Evolutionary conservation across 148 eudicot genomes (phyloP).

Genomic region (Beta vulgaris): DNA sequence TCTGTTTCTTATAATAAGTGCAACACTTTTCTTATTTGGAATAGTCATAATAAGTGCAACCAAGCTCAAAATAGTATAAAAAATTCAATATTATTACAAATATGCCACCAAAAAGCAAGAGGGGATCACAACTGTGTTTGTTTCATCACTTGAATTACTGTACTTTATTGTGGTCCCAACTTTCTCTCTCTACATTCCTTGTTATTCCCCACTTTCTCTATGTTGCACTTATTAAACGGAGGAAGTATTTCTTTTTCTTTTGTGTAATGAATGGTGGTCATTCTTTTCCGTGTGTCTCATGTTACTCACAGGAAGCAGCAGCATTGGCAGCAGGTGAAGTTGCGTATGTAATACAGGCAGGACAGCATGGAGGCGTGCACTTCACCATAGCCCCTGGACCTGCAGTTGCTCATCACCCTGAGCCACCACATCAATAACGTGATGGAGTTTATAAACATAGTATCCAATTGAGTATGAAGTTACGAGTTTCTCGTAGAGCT

Average conservation of each 20-base stretch:
- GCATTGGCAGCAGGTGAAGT: constrained; percentile 67
- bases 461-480: constrained; percentile 2
- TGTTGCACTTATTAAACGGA: not conserved
- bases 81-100: too few species aligned
- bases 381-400: constrained; percentile 56
- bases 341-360: constrained; percentile 68
- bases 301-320: constrained; percentile 57
- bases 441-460: not conserved
- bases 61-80: too few species aligned
- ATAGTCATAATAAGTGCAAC: too few species aligned
- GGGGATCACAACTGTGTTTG: too few species aligned
- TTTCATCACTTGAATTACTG: too few species aligned
- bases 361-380: constrained; percentile 61
- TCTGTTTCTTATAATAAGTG: too few species aligned
- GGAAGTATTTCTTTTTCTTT: not conserved
- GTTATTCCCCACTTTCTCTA: too few species aligned
- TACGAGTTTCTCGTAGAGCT: constrained; percentile 19
- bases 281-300: not conserved
- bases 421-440: constrained; percentile 28
- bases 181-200: too few species aligned
- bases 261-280: not conserved
- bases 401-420: constrained; percentile 33
- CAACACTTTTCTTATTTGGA: too few species aligned
- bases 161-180: too few species aligned
- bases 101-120: too few species aligned